Base-by-base conservation (phyloP, 805 yeast genomes). In the Nakazawaea pomicola region DNA sequence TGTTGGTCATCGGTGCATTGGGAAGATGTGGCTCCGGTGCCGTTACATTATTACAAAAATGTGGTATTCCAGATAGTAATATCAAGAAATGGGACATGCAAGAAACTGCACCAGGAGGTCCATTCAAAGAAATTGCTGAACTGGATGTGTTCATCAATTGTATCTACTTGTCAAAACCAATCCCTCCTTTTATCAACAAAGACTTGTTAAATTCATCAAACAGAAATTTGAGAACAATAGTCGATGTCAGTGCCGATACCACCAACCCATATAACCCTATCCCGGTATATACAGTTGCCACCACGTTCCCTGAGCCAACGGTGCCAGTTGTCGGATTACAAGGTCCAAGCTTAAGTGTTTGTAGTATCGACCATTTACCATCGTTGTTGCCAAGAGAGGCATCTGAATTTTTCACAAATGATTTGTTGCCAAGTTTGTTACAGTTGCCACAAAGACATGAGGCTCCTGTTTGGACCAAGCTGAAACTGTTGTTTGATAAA, bases 11-110 rank as follows among this genome's bases (percentile, higher is more conserved):
- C 59, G 99, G 99, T 59, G 99, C 99, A 20, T 74, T 90, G 46
- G 99, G 99, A 49, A 84, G 99, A 72, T 93, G 98, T 68, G 99
- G 99, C 41, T 80, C 95, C 10, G 99, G 99, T 60, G 98, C 99
- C 25, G 70, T 88, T 53, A 95, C 85, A 50, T 71, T 90, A 43
- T 76, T 87, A 65, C 74, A 70, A 47, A 83, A 83, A 66, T 82
- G 74, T 43, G 99, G 99, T 45, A 67, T 93, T 44, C 96, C 98
- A 40, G 93, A 86, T 33, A 76, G 68, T 43, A 83, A 87, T 64
- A 78, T 93, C 47, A 60, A 74, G 54, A 84, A 86, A 70, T 93
- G 99, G 99, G 99, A 93, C 65, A 88, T 93, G 76, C 77, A 84
- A 46, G 99, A 93, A 72, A 93, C 99, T 45, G 81, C 93, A 52